These are phyloP conservation scores for Amanita fuliginea DNA, from an alignment of 768 basidiomycete genomes.

Conservation along the genomic window DNA sequence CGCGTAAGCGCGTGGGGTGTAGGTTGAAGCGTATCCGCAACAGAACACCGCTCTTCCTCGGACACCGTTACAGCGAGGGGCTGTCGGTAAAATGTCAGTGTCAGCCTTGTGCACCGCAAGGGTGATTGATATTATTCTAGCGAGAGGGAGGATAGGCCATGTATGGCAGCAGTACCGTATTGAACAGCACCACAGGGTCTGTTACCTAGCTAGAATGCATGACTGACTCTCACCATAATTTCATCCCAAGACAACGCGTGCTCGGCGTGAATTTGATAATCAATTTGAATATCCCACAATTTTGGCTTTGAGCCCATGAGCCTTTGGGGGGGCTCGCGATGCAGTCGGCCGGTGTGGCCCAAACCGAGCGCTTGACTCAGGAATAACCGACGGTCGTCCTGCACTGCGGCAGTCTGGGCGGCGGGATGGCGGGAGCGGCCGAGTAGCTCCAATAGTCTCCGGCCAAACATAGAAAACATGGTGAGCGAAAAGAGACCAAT, in stretches of 20 bases:
- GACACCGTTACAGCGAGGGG: slow-evolving; percentile 10
- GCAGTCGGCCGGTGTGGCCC: no score
- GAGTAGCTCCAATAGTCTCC: slow-evolving; percentile 8
- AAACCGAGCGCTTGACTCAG: not conserved
- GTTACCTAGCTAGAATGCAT: no score
- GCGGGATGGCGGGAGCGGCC: not conserved
- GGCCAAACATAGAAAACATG: slow-evolving; percentile 37
- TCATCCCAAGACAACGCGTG: slow-evolving; percentile 22
- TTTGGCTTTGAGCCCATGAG: slow-evolving; percentile 20
- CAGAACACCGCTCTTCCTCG: not conserved
- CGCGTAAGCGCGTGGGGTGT: not conserved
- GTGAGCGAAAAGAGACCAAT: slow-evolving; percentile 41
- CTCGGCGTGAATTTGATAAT: slow-evolving; percentile 5
- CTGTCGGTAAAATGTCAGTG: slow-evolving; percentile 5
- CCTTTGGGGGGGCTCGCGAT: not conserved
- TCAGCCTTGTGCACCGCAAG: no score
- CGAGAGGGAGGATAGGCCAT: no score
- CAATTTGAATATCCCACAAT: slow-evolving; percentile 35
- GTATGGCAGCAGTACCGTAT: no score
- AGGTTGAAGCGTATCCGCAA: not conserved
- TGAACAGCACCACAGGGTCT: no score
- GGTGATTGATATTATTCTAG: not conserved
- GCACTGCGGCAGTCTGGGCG: no score
- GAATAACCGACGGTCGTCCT: not conserved
- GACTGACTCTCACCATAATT: slow-evolving; percentile 27